phyloP scores from a whole-genome alignment of 345 rosid species.

The Populus nigra region DNA sequence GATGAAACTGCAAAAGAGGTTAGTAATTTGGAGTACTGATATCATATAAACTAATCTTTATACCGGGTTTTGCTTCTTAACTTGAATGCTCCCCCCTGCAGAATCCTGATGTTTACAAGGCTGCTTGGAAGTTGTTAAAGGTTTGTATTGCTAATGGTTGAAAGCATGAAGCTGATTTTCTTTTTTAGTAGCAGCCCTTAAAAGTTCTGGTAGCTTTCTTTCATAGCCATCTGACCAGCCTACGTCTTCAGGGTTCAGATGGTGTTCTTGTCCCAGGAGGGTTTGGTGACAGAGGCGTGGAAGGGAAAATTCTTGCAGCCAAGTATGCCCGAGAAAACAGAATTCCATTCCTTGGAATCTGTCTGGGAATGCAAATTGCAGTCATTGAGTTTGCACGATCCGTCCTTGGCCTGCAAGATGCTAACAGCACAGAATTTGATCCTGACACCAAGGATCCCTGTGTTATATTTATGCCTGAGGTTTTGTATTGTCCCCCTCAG shows the following conservation, averaged over 20 bases:
- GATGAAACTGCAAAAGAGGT: conserved; percentile 70
- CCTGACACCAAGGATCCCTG: conserved; percentile 68
- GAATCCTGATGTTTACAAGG: conserved; percentile 80
- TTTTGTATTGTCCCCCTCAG: conserved; percentile 9
- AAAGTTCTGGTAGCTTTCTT: background rate
- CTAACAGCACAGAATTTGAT: conserved; percentile 90
- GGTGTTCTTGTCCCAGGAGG: conserved; percentile 97
- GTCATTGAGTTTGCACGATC: conserved; percentile 92
- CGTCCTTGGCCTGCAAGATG: conserved; percentile 69
- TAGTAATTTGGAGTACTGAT: background rate
- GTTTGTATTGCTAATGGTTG: conserved; percentile 27
- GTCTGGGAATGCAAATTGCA: conserved; percentile 98
- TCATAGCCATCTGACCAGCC: conserved; percentile 10
- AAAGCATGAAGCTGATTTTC: background rate
- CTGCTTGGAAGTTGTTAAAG: conserved; percentile 86
- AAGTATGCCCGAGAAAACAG: conserved; percentile 87
- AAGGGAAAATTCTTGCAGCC: conserved; percentile 93
- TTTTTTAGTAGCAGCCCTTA: background rate
- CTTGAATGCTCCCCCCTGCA: conserved; percentile 28
- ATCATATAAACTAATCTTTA: background rate
- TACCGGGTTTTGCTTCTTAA: background rate
- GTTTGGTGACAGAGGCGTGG: conserved; percentile 95
- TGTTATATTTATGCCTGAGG: conserved; percentile 97
- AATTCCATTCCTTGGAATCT: conserved; percentile 91
- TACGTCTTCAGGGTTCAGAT: conserved; percentile 62